Percentiles rank a stretch among this genome's conserved stretches.
Conservation (phyloP, 306 rosid genomes). For the Elaeagnus macrophylla region DNA sequence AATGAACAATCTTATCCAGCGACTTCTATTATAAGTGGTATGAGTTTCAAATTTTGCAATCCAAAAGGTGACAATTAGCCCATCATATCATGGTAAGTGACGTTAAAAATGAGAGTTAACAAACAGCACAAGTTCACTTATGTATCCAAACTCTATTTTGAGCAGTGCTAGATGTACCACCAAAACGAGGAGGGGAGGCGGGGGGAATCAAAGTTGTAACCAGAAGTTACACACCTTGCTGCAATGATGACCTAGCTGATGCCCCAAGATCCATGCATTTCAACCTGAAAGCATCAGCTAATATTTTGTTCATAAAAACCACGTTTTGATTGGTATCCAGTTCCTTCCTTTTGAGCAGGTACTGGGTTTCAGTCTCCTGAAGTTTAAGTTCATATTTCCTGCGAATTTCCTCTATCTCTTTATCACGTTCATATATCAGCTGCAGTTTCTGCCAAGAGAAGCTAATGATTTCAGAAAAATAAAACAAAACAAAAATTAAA, state of each 20-base stretch:
- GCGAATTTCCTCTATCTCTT: constrained; percentile 48
- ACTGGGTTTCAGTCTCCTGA: constrained; percentile 38
- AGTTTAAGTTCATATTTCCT: constrained; percentile 42
- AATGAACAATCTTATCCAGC: too few relatives aligned
- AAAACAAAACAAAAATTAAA: constrained; percentile 1
- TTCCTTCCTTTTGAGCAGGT: constrained; percentile 27
- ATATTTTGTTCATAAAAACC: constrained; percentile 37
- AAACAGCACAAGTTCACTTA: too few relatives aligned
- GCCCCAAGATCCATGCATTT: constrained; percentile 40
- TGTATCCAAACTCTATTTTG: too few relatives aligned
- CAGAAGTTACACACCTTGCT: constrained; percentile 43
- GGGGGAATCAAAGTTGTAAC: neutral
- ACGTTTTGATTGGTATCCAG: constrained; percentile 29
- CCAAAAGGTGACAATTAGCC: too few relatives aligned
- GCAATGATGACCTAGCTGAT: constrained; percentile 29
- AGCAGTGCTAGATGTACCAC: too few relatives aligned
- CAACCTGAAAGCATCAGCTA: constrained; percentile 58
- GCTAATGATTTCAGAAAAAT: constrained; percentile 11
- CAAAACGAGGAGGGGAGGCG: too few relatives aligned
- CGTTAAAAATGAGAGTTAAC: too few relatives aligned
- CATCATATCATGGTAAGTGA: too few relatives aligned
- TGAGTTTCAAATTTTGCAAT: too few relatives aligned
- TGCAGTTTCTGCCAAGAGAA: constrained; percentile 49
- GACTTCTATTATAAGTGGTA: too few relatives aligned
- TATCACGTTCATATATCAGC: constrained; percentile 42